Base-by-base conservation (phyloP, 805 yeast genomes). In the Ogataea paradorogensis region DNA sequence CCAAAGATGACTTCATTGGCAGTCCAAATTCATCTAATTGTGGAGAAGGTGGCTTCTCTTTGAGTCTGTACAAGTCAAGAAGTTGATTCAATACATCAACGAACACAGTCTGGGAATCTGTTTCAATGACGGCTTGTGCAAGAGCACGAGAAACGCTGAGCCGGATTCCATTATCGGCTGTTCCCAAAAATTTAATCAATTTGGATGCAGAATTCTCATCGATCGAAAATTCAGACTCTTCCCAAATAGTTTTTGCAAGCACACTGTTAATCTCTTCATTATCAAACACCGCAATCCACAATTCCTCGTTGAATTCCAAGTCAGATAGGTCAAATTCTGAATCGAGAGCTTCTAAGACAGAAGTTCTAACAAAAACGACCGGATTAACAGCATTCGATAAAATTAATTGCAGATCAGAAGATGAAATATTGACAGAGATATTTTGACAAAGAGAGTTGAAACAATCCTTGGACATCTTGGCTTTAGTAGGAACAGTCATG, bases 391-490 rank as follows among this genome's bases (percentile, higher is more conserved):
- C 55, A 25, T 75, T 76, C 9, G 70, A 63, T 24, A 89, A 63
- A 18, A 89, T 64, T 9, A 84, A 58, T 13, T 65, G 52, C 46
- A 87, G 61, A 58, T 91, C 97, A 2, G 53, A 61, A 1, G 62
- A 60, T 0, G 77, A 66, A 35, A 81, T 73, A 38, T 79, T 75
- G 15, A 80, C 70, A 0, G 95, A 76, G 16, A 89, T 78, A 47
- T 82, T 79, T 57, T 85, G 95, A 45, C 90, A 78, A 31, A 93
- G 59, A 0, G 93, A 73, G 36, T 81, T 66, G 59, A 93, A 75
- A 55, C 95, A 84, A 44, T 89, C 97, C 56, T 87, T 87, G 9
- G 93, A 82, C 35, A 79, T 63, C 50, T 89, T 88, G 10, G 91
- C 84, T 53, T 84, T 86, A 0, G 89, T 68, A 9, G 96, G 86